Evolutionary conservation across 2,329 filamentous ascomycete genomes (phyloP).

Genomic region (Hypoxylon sp.): DNA sequence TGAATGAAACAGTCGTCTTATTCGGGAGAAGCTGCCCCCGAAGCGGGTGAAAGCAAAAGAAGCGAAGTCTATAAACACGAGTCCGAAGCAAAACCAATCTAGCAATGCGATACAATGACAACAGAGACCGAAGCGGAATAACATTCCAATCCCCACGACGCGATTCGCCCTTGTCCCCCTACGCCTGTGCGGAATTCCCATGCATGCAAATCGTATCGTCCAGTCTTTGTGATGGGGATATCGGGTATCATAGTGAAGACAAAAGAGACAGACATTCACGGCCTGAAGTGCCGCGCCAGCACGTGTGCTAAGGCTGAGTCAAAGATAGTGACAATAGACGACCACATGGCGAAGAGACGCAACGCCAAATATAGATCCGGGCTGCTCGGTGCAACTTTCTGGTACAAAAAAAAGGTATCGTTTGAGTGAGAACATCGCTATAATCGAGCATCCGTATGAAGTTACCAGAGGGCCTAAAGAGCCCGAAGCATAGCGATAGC

Average conservation of each 20-base stretch:
- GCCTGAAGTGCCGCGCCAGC: slow-evolving; percentile 19
- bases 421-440: slow-evolving; percentile 5
- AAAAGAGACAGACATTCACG: slow-evolving; percentile 31
- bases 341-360: slow-evolving; percentile 8
- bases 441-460: neutral
- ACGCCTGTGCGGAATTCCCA: slow-evolving; percentile 35
- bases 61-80: slow-evolving; percentile 28
- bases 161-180: slow-evolving; percentile 18
- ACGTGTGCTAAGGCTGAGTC: slow-evolving; percentile 20
- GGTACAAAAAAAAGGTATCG: slow-evolving; percentile 10
- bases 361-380: slow-evolving; percentile 21
- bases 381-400: slow-evolving; percentile 16
- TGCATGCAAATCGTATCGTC: slow-evolving; percentile 35
- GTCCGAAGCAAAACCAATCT: neutral
- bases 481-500: neutral
- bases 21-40: slow-evolving; percentile 14
- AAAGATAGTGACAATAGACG: slow-evolving; percentile 4
- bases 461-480: neutral
- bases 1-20: slow-evolving; percentile 7
- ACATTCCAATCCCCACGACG: neutral
- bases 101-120: neutral
- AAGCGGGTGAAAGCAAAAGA: slow-evolving; percentile 15
- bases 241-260: slow-evolving; percentile 39
- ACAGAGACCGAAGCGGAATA: neutral
- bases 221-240: slow-evolving; percentile 28